Conservation (phyloP, 2,329 filamentous ascomycete species). For the Rosellinia necatrix region DNA sequence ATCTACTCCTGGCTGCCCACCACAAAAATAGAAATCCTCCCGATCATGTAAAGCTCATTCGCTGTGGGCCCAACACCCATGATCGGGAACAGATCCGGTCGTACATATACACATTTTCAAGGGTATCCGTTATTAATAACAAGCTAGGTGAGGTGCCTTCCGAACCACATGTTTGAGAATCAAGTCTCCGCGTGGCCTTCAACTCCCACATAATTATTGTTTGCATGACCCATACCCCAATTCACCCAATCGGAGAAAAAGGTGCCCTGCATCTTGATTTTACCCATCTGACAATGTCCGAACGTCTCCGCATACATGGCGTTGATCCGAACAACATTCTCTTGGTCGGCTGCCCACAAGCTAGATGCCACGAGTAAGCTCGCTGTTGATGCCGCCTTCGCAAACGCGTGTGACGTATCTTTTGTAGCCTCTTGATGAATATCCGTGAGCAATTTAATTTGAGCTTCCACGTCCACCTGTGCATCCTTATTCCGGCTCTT, state of each 20-base stretch:
- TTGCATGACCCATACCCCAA: conserved; percentile 64
- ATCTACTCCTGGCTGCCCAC: too few species aligned
- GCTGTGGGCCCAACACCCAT: not conserved
- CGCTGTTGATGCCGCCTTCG: conserved; percentile 73
- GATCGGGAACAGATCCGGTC: too few species aligned
- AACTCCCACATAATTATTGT: conserved; percentile 24
- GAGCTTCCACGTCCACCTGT: conserved; percentile 47
- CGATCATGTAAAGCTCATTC: too few species aligned
- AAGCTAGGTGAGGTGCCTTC: too few species aligned
- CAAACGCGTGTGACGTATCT: conserved; percentile 70
- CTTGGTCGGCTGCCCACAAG: conserved; percentile 60
- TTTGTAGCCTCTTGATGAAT: conserved; percentile 71
- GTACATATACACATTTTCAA: too few species aligned
- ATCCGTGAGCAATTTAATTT: conserved; percentile 63
- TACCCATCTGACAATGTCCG: conserved; percentile 61
- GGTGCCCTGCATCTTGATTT: conserved; percentile 63
- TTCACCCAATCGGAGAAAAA: conserved; percentile 78
- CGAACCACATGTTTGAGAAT: too few species aligned
- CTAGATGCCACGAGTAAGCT: conserved; percentile 70
- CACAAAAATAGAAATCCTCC: too few species aligned
- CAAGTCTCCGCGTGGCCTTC: not conserved
- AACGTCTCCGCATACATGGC: conserved; percentile 68
- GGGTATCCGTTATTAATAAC: too few species aligned
- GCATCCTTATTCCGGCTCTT: conserved; percentile 55
- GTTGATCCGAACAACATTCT: conserved; percentile 59